phyloP scores from a whole-genome alignment of 176 grass and related monocot species.

The Eremochloa ophiuroides region DNA sequence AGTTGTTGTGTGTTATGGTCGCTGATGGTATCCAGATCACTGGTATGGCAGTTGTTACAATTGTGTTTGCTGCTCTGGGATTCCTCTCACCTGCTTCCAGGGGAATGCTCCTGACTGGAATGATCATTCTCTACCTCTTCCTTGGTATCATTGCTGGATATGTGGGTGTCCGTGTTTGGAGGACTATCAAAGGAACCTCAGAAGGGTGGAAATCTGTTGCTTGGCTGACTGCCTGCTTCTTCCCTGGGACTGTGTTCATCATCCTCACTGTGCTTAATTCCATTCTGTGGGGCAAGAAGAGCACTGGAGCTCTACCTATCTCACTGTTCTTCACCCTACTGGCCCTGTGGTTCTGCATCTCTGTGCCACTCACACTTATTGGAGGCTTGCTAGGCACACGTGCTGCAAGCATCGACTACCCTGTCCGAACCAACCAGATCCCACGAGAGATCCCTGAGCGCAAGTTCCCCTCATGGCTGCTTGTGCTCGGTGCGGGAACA shows the following conservation, averaged over 20 bases:
- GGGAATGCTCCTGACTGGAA: constrained; percentile 89
- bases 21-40: constrained; percentile 79
- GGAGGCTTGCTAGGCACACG: constrained; percentile 64
- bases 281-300: constrained; percentile 81
- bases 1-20: constrained; percentile 69
- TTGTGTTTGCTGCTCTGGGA: constrained; percentile 74
- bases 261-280: constrained; percentile 70
- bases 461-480: constrained; percentile 78
- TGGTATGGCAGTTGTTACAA: constrained; percentile 78
- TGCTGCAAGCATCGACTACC: constrained; percentile 65
- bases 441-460: constrained; percentile 68
- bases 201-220: constrained; percentile 84
- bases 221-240: constrained; percentile 76
- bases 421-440: constrained; percentile 79
- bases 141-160: constrained; percentile 79
- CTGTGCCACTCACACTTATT: constrained; percentile 72
- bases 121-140: constrained; percentile 84
- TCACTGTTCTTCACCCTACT: constrained; percentile 84
- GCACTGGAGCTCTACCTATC: constrained; percentile 74
- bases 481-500: constrained; percentile 80
- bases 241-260: constrained; percentile 66
- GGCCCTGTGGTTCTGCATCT: constrained; percentile 76
- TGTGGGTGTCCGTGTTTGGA: constrained; percentile 70
- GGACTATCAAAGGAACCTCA: constrained; percentile 70
- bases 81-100: constrained; percentile 73